Conservation (phyloP, 257 asterid species). For the Sherardia arvensis region DNA sequence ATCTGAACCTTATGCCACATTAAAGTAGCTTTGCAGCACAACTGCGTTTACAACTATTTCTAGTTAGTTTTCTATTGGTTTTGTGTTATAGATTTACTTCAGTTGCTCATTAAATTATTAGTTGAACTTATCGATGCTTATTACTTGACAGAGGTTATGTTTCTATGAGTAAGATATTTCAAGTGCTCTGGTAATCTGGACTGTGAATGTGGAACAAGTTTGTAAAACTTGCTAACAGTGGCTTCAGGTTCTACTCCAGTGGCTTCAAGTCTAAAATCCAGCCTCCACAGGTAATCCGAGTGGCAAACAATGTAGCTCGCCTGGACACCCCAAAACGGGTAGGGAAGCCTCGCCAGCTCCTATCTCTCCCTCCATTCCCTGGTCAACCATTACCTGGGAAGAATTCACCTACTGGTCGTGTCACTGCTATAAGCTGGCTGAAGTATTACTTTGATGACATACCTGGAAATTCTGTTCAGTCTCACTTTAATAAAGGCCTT, state of each 20-base stretch:
- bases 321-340: slow-evolving; percentile 59
- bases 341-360: slow-evolving; percentile 68
- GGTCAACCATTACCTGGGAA: slow-evolving; percentile 75
- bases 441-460: slow-evolving; percentile 76
- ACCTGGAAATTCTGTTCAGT: slow-evolving; percentile 49
- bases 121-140: not conserved
- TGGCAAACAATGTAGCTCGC: slow-evolving; percentile 57
- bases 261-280: slow-evolving; percentile 31
- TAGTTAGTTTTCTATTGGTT: not conserved
- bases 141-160: not conserved
- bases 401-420: slow-evolving; percentile 32
- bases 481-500: slow-evolving; percentile 73
- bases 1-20: not conserved
- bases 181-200: not conserved
- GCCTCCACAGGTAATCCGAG: slow-evolving; percentile 54
- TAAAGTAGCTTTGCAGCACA: not conserved
- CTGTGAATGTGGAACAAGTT: slow-evolving; percentile 45
- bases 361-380: slow-evolving; percentile 82
- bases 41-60: not conserved
- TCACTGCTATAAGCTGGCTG: slow-evolving; percentile 92
- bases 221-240: slow-evolving; percentile 22
- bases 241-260: slow-evolving; percentile 30
- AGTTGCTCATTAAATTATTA: not conserved
- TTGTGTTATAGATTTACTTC: not conserved
- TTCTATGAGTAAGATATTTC: not conserved